Conservation (phyloP, 2,329 filamentous ascomycete species). For the Pyrenophora tritici-repentis region DNA sequence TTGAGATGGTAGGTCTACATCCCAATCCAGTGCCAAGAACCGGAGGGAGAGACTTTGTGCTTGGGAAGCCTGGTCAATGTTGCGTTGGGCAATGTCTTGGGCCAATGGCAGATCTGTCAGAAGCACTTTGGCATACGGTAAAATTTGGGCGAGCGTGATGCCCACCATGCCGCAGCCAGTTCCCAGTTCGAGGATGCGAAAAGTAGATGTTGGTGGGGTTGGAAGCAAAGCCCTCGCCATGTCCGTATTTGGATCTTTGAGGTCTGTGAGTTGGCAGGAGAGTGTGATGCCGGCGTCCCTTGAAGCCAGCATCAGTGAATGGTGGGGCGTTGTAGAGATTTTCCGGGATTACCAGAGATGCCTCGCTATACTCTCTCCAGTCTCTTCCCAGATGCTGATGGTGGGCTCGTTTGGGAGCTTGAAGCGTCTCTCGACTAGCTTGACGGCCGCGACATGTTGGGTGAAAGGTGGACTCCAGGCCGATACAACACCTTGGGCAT, state of each 20-base stretch:
- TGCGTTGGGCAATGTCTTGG: conserved; percentile 62
- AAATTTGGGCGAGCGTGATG: conserved; percentile 62
- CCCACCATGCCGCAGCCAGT: conserved; percentile 71
- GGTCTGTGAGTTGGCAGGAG: conserved; percentile 57
- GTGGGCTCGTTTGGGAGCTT: conserved; percentile 46
- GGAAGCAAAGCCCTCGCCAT: conserved; percentile 7
- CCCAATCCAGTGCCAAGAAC: conserved; percentile 67
- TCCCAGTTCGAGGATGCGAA: conserved; percentile 65
- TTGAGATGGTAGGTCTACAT: conserved; percentile 53
- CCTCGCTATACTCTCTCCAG: conserved; percentile 72
- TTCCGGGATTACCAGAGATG: conserved; percentile 66
- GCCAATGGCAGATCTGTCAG: conserved; percentile 71
- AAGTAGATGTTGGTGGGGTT: conserved; percentile 9
- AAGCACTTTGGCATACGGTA: conserved; percentile 58
- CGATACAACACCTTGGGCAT: conserved; percentile 57
- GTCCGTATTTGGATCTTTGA: conserved; percentile 34
- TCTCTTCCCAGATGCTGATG: conserved; percentile 68
- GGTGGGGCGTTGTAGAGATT: neutral
- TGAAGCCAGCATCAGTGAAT: conserved; percentile 2
- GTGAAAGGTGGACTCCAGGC: conserved; percentile 60
- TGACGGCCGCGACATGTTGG: conserved; percentile 51
- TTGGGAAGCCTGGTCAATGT: conserved; percentile 55
- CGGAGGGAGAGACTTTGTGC: conserved; percentile 50
- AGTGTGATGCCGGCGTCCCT: conserved; percentile 66
- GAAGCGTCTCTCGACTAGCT: conserved; percentile 62